Conservation (phyloP, 495 filamentous ascomycete species). For the Daldinia grandis region DNA sequence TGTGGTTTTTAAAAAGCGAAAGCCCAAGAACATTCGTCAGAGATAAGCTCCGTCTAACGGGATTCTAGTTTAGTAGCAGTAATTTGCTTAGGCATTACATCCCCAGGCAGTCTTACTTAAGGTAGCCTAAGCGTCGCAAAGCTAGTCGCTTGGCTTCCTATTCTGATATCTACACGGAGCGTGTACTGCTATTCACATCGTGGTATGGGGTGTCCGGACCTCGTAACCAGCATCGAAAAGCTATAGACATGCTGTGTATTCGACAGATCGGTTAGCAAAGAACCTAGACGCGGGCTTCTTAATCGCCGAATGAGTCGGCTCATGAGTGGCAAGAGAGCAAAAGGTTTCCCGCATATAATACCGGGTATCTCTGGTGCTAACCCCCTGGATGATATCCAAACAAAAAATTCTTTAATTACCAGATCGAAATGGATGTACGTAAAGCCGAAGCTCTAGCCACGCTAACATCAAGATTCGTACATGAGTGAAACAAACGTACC, state of each 20-base stretch:
- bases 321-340: not conserved
- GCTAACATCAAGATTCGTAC: not conserved
- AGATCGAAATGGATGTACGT: not conserved
- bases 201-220: not conserved
- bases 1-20: conserved; percentile 91
- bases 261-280: not conserved
- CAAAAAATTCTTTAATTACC: not conserved
- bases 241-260: not conserved
- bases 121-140: not conserved
- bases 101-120: not conserved
- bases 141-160: not conserved
- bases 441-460: not conserved
- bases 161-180: not conserved
- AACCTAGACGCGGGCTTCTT: not conserved
- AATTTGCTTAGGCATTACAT: not conserved
- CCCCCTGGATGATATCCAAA: not conserved
- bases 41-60: conserved; percentile 39
- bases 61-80: not conserved
- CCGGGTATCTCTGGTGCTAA: no score
- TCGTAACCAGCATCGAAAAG: not conserved
- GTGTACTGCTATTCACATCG: not conserved
- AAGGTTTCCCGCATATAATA: not conserved
- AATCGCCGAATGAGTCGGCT: not conserved
- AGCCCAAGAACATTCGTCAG: conserved; percentile 76
- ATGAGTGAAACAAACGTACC: not conserved